Conservation (phyloP, 306 rosid species). For the Trifolium pratense region DNA sequence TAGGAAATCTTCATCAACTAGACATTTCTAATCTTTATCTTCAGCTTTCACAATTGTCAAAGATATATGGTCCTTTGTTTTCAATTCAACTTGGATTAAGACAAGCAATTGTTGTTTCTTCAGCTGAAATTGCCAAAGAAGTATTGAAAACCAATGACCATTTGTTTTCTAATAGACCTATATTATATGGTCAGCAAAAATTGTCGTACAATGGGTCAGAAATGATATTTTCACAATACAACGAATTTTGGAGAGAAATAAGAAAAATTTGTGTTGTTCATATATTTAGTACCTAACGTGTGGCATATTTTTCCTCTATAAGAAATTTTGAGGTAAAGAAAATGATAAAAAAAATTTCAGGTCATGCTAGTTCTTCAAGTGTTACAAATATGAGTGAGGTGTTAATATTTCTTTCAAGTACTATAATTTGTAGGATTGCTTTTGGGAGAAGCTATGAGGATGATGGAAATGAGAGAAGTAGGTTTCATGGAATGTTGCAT, state of each 20-base stretch:
- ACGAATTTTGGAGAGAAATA: constrained; percentile 48
- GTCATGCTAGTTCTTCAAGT: not conserved
- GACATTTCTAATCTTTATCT: constrained; percentile 19
- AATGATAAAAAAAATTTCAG: constrained; percentile 5
- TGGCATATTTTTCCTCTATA: constrained; percentile 25
- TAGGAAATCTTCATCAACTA: constrained; percentile 49
- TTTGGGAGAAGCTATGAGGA: constrained; percentile 23
- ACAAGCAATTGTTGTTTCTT: constrained; percentile 29
- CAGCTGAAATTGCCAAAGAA: constrained; percentile 25
- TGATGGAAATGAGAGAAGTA: not conserved
- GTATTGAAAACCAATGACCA: constrained; percentile 33
- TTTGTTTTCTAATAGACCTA: constrained; percentile 32
- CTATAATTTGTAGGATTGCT: constrained; percentile 26
- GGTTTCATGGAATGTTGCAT: not conserved
- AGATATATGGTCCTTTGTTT: constrained; percentile 48
- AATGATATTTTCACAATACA: constrained; percentile 41
- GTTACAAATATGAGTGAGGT: constrained; percentile 26
- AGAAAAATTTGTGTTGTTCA: constrained; percentile 27
- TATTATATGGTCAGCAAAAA: not conserved
- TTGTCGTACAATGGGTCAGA: constrained; percentile 46
- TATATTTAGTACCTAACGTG: constrained; percentile 1
- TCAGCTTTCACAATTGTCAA: constrained; percentile 36
- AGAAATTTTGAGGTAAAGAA: constrained; percentile 25
- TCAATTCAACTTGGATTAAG: constrained; percentile 43
- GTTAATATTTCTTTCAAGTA: not conserved